phyloP scores from a whole-genome alignment of 2,329 filamentous ascomycete species.

The Podosphaera xanthii region DNA sequence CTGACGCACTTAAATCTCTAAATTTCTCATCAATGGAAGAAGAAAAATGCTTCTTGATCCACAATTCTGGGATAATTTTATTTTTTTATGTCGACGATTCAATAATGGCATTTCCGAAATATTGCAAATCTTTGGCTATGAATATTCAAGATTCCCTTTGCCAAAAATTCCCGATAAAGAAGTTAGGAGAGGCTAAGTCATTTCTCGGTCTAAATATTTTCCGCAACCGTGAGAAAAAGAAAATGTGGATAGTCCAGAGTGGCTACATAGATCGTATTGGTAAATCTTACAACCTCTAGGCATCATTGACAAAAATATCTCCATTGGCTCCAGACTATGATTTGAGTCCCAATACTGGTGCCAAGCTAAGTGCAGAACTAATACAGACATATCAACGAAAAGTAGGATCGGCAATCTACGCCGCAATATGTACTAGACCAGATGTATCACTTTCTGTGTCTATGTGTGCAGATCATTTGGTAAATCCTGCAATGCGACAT shows the following conservation, averaged over 20 bases:
- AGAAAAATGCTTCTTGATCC: neutral
- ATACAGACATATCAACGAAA: neutral
- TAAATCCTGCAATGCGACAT: no score
- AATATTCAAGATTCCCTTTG: no score
- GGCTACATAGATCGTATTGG: neutral
- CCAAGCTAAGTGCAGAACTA: neutral
- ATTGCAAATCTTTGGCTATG: no score
- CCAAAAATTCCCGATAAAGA: no score
- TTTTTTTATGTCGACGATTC: neutral
- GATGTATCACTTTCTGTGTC: neutral
- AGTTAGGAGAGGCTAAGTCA: no score
- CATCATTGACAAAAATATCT: neutral
- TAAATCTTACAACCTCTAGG: neutral
- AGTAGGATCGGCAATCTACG: neutral
- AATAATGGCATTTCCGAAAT: no score
- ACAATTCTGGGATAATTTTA: neutral
- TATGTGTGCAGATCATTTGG: no score
- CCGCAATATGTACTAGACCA: neutral
- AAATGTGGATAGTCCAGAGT: neutral
- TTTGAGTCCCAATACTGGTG: neutral
- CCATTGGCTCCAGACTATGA: neutral
- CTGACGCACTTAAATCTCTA: neutral
- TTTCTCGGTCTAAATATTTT: no score
- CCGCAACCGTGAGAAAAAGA: no score
- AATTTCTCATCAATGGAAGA: neutral